Percentiles rank a stretch among this genome's conserved stretches.
These are phyloP conservation scores for Aspergillus sp. DNA, from an alignment of 2,329 filamentous ascomycete genomes.

Conservation along the genomic window DNA sequence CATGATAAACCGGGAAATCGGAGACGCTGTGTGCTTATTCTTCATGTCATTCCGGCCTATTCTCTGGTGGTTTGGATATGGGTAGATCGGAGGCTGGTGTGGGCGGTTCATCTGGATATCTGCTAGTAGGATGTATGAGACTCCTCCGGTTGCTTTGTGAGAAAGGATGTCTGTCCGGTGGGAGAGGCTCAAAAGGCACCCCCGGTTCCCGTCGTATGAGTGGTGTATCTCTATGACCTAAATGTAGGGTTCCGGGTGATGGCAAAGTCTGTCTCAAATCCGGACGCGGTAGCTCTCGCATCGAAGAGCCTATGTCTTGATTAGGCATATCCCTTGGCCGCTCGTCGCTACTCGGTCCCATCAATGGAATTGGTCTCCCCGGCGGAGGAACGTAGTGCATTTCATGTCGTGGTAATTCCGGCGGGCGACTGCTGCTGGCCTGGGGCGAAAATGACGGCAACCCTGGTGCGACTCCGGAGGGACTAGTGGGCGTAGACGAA, in stretches of 20 bases:
- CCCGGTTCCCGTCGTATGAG: conserved; percentile 28
- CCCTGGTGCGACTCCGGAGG: conserved; percentile 26
- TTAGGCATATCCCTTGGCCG: conserved; percentile 23
- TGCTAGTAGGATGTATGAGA: conserved; percentile 26
- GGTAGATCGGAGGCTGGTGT: conserved; percentile 23
- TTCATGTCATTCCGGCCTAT: conserved; percentile 20
- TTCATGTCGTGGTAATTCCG: conserved; percentile 21
- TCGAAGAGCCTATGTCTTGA: conserved; percentile 23
- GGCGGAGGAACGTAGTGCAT: conserved; percentile 24
- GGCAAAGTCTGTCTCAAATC: conserved; percentile 33
- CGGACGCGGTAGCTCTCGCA: conserved; percentile 32
- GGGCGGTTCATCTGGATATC: conserved; percentile 25
- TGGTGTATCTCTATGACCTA: conserved; percentile 28
- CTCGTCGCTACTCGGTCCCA: conserved; percentile 19
- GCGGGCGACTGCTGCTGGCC: conserved; percentile 16
- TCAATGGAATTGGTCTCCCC: conserved; percentile 18
- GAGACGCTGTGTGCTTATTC: conserved; percentile 4
- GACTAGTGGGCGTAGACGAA: conserved; percentile 34
- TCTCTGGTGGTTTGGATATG: conserved; percentile 22
- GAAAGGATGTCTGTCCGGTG: conserved; percentile 28
- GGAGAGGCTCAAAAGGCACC: conserved; percentile 24
- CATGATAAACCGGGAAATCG: conserved; percentile 12
- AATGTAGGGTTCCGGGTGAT: conserved; percentile 32
- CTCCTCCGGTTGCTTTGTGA: conserved; percentile 27
- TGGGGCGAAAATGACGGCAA: conserved; percentile 23